phyloP scores from a whole-genome alignment of 306 rosid species.

The Spatholobus suberectus region DNA sequence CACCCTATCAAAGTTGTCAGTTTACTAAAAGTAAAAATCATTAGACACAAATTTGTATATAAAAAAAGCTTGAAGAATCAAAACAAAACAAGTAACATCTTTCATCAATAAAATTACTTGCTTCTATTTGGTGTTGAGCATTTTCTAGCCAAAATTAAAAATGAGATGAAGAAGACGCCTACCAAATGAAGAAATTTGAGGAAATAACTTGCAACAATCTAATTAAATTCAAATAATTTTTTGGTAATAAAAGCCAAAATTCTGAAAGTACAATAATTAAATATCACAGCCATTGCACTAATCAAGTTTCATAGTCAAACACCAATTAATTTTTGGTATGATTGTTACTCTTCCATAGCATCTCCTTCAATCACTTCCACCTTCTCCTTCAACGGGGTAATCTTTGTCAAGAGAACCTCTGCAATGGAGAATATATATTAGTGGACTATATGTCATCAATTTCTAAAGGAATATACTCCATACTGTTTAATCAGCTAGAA shows the following conservation, averaged over 20 bases:
- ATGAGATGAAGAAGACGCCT: background rate
- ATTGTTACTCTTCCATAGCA: slow-evolving; percentile 82
- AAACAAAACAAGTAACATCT: background rate
- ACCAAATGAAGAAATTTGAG: slow-evolving; percentile 9
- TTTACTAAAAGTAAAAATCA: background rate
- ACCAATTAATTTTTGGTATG: background rate
- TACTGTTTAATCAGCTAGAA: background rate
- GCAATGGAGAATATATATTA: slow-evolving; percentile 40
- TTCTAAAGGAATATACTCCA: background rate
- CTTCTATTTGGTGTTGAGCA: background rate
- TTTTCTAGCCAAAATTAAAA: background rate
- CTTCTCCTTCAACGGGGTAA: slow-evolving; percentile 72
- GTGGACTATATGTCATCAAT: slow-evolving; percentile 14
- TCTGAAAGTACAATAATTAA: slow-evolving; percentile 10
- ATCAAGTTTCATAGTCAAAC: slow-evolving; percentile 28
- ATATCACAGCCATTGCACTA: slow-evolving; percentile 27
- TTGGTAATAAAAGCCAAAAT: slow-evolving; percentile 19
- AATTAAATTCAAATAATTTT: background rate
- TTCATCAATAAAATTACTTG: background rate
- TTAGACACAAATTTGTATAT: background rate
- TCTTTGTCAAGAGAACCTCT: slow-evolving; percentile 90
- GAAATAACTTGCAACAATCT: slow-evolving; percentile 4
- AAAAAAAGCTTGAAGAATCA: background rate
- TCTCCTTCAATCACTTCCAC: slow-evolving; percentile 78
- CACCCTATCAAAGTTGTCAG: background rate